These are phyloP conservation scores for Fusarium stilboides DNA, from an alignment of 2,329 filamentous ascomycete genomes.

Conservation along the genomic window DNA sequence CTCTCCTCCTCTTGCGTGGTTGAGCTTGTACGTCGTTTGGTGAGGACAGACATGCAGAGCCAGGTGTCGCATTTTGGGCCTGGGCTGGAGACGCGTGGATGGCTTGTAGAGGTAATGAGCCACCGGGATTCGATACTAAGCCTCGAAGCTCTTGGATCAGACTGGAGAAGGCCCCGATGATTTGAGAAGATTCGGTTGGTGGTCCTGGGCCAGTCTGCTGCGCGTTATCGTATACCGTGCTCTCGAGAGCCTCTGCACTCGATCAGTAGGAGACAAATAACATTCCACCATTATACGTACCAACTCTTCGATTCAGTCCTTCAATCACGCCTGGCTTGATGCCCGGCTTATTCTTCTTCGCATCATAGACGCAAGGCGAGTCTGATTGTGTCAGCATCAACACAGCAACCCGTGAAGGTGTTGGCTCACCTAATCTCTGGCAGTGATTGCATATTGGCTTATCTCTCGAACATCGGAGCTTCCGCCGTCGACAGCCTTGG, in stretches of 20 bases:
- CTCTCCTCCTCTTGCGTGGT: slow-evolving; percentile 34
- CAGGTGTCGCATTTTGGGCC: slow-evolving; percentile 14
- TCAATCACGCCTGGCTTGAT: slow-evolving; percentile 40
- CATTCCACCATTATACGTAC: neutral
- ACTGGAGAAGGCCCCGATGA: slow-evolving; percentile 34
- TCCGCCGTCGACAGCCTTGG: slow-evolving; percentile 43
- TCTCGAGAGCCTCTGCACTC: slow-evolving; percentile 35
- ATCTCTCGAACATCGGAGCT: slow-evolving; percentile 43
- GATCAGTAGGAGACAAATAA: neutral
- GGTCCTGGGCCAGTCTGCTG: neutral
- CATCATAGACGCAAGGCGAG: slow-evolving; percentile 33
- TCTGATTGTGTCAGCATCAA: slow-evolving; percentile 12
- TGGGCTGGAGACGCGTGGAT: neutral
- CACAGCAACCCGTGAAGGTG: rapidly evolving
- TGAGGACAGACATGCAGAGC: neutral
- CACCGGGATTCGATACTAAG: slow-evolving; percentile 14
- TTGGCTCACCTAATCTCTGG: slow-evolving; percentile 26
- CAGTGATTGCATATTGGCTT: slow-evolving; percentile 43
- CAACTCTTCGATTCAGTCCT: slow-evolving; percentile 33
- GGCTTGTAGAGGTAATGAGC: slow-evolving; percentile 1
- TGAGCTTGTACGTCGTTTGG: slow-evolving; percentile 12
- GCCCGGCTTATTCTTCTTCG: slow-evolving; percentile 37
- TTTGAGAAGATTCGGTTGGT: slow-evolving; percentile 25
- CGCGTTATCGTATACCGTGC: slow-evolving; percentile 24
- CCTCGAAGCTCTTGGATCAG: slow-evolving; percentile 38